Conservation (phyloP, 139 green algal genomes). For the Picochlorum costavermella region DNA sequence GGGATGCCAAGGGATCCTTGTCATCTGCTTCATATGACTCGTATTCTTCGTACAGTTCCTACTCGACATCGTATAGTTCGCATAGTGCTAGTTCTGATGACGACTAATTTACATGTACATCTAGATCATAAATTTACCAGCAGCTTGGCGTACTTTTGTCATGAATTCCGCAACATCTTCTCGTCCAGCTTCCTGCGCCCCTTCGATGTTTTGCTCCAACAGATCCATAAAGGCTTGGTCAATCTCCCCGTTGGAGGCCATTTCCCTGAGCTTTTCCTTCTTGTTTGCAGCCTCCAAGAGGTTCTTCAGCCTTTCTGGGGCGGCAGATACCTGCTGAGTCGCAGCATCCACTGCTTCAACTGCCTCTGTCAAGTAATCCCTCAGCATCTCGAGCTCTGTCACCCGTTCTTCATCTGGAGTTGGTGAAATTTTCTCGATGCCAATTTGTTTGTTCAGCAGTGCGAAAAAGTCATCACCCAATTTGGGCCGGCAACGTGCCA, state of each 20-base stretch:
- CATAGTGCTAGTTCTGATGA: not conserved
- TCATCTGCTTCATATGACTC: slow-evolving; percentile 10
- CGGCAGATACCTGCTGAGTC: slow-evolving; percentile 28
- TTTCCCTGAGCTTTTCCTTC: slow-evolving; percentile 69
- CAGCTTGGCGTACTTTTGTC: slow-evolving; percentile 63
- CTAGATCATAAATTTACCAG: slow-evolving; percentile 51
- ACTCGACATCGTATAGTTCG: no score
- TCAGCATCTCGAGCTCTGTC: slow-evolving; percentile 74
- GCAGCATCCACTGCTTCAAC: slow-evolving; percentile 56
- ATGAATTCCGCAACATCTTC: slow-evolving; percentile 64
- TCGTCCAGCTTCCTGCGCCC: slow-evolving; percentile 49
- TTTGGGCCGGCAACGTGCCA: slow-evolving; percentile 52
- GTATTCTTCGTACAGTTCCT: slow-evolving; percentile 4
- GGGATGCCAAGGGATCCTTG: not conserved
- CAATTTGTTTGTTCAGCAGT: slow-evolving; percentile 22
- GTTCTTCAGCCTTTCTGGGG: slow-evolving; percentile 56
- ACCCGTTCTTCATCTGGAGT: slow-evolving; percentile 52
- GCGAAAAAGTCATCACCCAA: slow-evolving; percentile 46
- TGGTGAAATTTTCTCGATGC: slow-evolving; percentile 37
- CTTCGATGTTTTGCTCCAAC: slow-evolving; percentile 74
- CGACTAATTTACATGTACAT: no score
- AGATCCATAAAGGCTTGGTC: slow-evolving; percentile 66
- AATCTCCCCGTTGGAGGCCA: slow-evolving; percentile 72
- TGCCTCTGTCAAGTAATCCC: slow-evolving; percentile 61
- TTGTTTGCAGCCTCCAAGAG: slow-evolving; percentile 73